Evolutionary conservation across 257 asterid genomes (phyloP), one percentile per base, ranked within the genome.

Genomic region (Solanum microdontum): DNA sequence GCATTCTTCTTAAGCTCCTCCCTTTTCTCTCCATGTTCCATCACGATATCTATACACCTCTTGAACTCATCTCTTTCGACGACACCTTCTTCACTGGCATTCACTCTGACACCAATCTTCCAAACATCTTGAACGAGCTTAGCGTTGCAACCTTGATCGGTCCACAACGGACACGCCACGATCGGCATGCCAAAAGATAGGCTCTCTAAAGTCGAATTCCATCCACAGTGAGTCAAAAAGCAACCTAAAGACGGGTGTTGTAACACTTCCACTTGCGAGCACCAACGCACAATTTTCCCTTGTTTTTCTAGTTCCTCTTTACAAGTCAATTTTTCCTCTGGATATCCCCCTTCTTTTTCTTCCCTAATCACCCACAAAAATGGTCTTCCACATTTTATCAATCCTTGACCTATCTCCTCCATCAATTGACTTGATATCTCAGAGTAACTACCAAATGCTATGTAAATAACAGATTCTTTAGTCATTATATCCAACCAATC

Each of bases 131-230:
- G 91, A 84, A 92, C 66, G n/a, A 93, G 87, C 79, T 92, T 93
- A 4, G 94, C 95, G 4, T 92, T 93, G 62, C 93, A 91, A 2
- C 60, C 14, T 68, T 93, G 96, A 68, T 93, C 96, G 3, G 86
- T 77, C 96, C 96, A 93, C 28, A 82, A 90, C 0, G 95, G 96
- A 66, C 93, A 34, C 24, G 79, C 86, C 87, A 93, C 93, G 0
- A 89, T 45, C 0, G 94, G 95, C 26, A 91, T 86, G 6, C 96
- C 94, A 8, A 64, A 86, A 12, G 66, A 91, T 3, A 93, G 11
- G 26, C 94, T 87, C 70, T 93, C 96, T 2, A 91, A 79, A 2
- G 91, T 26, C 40, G 94, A 93, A 86, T 93, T 93, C 94, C 96
- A 93, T 87, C 96, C 94, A 69, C 91, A 89, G 23, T 90, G 92